A percentile compares a stretch with the other conserved stretches of the same genome.
Evolutionary conservation across 768 basidiomycete species (phyloP).

Genomic region (Mycena albidolilacea): DNA sequence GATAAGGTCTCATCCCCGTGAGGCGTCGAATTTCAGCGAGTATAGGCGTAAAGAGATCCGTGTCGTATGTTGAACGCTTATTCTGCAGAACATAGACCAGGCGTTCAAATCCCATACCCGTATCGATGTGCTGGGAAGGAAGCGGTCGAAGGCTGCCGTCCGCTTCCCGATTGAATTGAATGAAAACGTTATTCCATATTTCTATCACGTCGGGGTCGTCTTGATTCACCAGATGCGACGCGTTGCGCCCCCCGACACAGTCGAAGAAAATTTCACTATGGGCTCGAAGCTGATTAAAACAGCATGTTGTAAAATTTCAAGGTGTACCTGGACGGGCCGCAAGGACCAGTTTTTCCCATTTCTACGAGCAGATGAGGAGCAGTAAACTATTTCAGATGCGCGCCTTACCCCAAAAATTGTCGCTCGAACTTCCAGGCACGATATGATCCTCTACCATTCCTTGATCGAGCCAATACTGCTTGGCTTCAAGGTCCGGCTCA

Average conservation of each 20-base stretch:
- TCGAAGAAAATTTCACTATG: conserved; percentile 91
- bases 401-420: conserved; percentile 98
- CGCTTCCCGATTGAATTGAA: conserved; percentile 96
- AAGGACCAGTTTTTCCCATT: conserved; percentile 90
- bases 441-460: conserved; percentile 2
- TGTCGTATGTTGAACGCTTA: conserved; percentile 91
- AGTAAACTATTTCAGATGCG: not conserved
- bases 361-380: conserved; percentile 64
- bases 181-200: conserved; percentile 99
- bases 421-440: conserved; percentile 91
- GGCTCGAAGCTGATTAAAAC: not conserved
- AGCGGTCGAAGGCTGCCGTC: conserved; percentile 86
- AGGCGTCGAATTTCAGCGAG: conserved; percentile 90
- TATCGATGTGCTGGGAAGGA: conserved; percentile 88
- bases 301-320: not conserved
- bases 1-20: conserved; percentile 73
- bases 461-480: conserved; percentile 1
- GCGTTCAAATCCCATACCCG: conserved; percentile 95
- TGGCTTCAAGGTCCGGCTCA: not conserved
- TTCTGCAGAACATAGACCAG: conserved; percentile 74
- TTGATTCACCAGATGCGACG: conserved; percentile 47
- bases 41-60: conserved; percentile 93
- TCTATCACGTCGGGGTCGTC: conserved; percentile 98
- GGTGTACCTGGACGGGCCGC: conserved; percentile 88
- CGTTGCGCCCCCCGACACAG: not conserved